These are phyloP conservation scores for Mycena venus DNA, from an alignment of 768 basidiomycete genomes.

Conservation along the genomic window DNA sequence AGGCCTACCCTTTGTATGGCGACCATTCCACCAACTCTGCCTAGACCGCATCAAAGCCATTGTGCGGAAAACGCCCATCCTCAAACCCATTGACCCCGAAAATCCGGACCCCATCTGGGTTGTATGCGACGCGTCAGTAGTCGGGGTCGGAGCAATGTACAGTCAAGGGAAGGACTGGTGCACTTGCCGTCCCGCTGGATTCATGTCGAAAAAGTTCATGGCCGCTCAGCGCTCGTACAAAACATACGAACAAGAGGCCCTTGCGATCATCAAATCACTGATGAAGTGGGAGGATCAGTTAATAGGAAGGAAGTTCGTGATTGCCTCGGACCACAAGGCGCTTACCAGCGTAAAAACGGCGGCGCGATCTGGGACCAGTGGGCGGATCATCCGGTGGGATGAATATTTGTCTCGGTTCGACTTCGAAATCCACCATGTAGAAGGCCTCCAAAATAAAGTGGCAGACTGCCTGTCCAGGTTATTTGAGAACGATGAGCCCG, in stretches of 20 bases:
- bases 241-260: too few species aligned
- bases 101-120: not conserved
- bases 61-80: not conserved
- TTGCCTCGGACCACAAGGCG: not conserved
- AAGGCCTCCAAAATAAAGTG: not conserved
- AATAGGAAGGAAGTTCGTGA: conserved; percentile 16
- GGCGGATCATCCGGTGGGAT: not conserved
- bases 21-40: not conserved
- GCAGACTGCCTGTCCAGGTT: not conserved
- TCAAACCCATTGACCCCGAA: not conserved
- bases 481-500: not conserved
- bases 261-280: too few species aligned
- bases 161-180: not conserved
- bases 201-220: not conserved
- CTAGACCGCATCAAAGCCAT: not conserved
- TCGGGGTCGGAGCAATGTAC: not conserved
- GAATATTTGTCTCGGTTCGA: conserved; percentile 33
- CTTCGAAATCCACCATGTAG: not conserved
- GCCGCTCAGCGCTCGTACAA: too few species aligned
- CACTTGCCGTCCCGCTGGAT: not conserved
- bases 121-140: too few species aligned
- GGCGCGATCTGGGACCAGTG: not conserved
- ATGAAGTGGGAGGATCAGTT: too few species aligned
- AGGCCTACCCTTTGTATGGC: not conserved
- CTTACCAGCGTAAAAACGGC: not conserved